Evolutionary conservation across 495 filamentous ascomycete genomes (phyloP).

Genomic region (Venustampulla echinocandica): DNA sequence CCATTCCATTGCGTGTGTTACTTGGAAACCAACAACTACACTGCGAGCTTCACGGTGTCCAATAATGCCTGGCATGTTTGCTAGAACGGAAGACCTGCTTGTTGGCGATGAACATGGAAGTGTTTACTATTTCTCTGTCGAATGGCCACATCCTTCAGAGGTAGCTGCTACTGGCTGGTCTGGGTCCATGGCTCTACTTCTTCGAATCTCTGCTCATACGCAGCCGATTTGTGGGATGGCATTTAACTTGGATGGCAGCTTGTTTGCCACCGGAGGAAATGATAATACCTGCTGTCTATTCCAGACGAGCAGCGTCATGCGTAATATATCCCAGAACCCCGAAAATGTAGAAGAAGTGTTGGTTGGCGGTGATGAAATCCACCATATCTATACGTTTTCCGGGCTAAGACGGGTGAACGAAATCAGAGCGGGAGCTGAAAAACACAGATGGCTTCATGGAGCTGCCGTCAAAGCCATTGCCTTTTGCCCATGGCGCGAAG

Average conservation of each 20-base stretch:
- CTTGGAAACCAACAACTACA: slow-evolving; percentile 50
- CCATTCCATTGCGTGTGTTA: slow-evolving; percentile 64
- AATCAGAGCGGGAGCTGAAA: slow-evolving; percentile 44
- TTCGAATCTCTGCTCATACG: slow-evolving; percentile 66
- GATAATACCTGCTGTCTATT: slow-evolving; percentile 86
- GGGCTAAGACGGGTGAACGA: slow-evolving; percentile 18
- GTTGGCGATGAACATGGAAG: slow-evolving; percentile 83
- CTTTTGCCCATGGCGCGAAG: slow-evolving; percentile 90
- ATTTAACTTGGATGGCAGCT: slow-evolving; percentile 70
- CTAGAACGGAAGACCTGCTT: slow-evolving; percentile 68
- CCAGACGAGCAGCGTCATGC: slow-evolving; percentile 52
- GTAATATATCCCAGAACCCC: slow-evolving; percentile 2
- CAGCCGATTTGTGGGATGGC: slow-evolving; percentile 90
- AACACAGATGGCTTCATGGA: slow-evolving; percentile 66
- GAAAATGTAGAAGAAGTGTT: slow-evolving; percentile 4
- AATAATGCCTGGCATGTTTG: slow-evolving; percentile 26
- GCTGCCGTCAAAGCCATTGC: slow-evolving; percentile 96
- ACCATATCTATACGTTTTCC: slow-evolving; percentile 11
- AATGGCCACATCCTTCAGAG: slow-evolving; percentile 64
- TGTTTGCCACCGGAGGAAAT: slow-evolving; percentile 85
- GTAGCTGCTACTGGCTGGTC: slow-evolving; percentile 55
- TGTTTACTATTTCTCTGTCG: slow-evolving; percentile 81
- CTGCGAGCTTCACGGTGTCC: slow-evolving; percentile 31
- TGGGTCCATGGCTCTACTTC: slow-evolving; percentile 68
- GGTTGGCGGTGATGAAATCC: slow-evolving; percentile 10